Evolutionary conservation across 2,329 filamentous ascomycete species (phyloP), one percentile per base, ranked within the genome.

Genomic region (Beauveria scarabaeidicola): DNA sequence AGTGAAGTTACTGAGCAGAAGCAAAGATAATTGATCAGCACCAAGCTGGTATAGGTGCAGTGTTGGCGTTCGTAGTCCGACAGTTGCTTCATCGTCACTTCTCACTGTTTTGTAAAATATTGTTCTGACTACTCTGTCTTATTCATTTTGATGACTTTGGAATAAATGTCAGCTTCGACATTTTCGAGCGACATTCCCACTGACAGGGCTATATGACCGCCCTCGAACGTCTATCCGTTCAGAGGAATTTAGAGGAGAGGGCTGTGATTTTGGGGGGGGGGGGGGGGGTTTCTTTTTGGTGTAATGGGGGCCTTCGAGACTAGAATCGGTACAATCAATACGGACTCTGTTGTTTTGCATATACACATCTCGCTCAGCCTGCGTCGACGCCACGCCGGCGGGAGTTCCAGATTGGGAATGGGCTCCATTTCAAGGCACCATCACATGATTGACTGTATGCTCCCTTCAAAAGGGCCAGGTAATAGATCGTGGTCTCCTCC

Each of bases 1-100:
- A 15, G 41, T 25, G 59, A 52, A 52, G 36, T 21, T 64, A 65
- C 21, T 61, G 66, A 7, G 68, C 51, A 58, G 48, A 58, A 48
- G 48, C 51, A 52, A 32, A 29, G 27, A 60, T 59, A 13, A 44
- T 38, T 21, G 23, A 21, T 40, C 19, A 17, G 40, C 29, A 19
- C 27, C 21, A 19, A n/a, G 17, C 7, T 38, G 19, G 41, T 36
- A 50, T 36, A 6, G 36, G 11, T 48, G 50, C 51, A 53, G 21
- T 32, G 40, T 36, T 17, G 47, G 40, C n/a, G 19, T 36, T 8
- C 15, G 27, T 43, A 8, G 36, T 50, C 17, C 6, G 4, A 1
- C 10, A 29, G 17, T 11, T 17, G 10, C 21, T 46, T 17, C 17
- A 21, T 38, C 3, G 15, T 44, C 48, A n/a, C 38, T 25, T 46